Evolutionary conservation across 495 filamentous ascomycete species (phyloP).

Genomic region (Haplographium delicatum): DNA sequence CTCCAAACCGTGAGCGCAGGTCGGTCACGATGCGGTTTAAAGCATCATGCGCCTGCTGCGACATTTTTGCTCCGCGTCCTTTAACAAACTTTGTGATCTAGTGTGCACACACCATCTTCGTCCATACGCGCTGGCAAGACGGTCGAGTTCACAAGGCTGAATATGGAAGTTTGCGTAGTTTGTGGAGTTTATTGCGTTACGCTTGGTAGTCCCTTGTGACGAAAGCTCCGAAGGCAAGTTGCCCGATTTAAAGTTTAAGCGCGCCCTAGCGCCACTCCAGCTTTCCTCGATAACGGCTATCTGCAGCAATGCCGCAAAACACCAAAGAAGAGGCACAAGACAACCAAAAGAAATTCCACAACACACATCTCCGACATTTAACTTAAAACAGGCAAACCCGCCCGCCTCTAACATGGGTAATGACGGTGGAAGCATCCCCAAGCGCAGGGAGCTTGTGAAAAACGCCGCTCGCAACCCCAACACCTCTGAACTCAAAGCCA

Average conservation of each 20-base stretch:
- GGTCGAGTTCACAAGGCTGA: conserved; percentile 1
- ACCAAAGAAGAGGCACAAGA: too few relatives aligned
- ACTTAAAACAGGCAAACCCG: neutral
- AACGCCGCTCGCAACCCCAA: conserved; percentile 75
- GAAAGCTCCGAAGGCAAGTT: neutral
- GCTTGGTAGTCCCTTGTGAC: too few relatives aligned
- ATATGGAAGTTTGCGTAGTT: neutral
- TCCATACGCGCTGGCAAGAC: conserved; percentile 15
- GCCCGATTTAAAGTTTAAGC: too few relatives aligned
- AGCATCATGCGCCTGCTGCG: conserved; percentile 19
- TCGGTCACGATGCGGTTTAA: conserved; percentile 24
- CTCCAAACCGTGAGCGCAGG: conserved; percentile 21
- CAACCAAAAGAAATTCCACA: too few relatives aligned
- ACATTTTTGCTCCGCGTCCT: conserved; percentile 21
- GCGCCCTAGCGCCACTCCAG: too few relatives aligned
- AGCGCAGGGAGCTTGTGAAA: conserved; percentile 90
- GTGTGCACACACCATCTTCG: conserved; percentile 17
- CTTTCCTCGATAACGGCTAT: too few relatives aligned
- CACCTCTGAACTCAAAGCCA: conserved; percentile 85
- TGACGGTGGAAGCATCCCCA: conserved; percentile 92
- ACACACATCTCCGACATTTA: too few relatives aligned
- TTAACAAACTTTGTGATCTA: conserved; percentile 12
- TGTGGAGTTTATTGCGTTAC: neutral
- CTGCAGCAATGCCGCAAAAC: too few relatives aligned
- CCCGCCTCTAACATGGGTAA: conserved; percentile 66